These are phyloP conservation scores for Parascedosporium putredinis DNA, from an alignment of 2,329 filamentous ascomycete genomes.

Conservation along the genomic window DNA sequence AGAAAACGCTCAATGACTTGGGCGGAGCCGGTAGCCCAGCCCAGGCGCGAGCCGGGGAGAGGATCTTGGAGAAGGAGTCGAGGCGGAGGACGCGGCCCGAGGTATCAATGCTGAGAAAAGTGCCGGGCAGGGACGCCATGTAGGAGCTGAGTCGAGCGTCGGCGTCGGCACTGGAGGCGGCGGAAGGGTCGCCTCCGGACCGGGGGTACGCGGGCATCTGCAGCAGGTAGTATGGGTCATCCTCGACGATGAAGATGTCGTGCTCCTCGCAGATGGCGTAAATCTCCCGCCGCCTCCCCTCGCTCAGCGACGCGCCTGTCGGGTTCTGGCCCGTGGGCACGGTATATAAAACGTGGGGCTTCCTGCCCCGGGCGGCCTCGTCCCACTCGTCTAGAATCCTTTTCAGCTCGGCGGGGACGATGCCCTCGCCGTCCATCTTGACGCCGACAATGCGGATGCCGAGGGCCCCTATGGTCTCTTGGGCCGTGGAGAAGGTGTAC, in stretches of 20 bases:
- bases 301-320: conserved; percentile 71
- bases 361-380: conserved; percentile 29
- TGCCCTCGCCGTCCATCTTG: conserved; percentile 41
- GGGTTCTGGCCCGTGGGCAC: conserved; percentile 79
- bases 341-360: conserved; percentile 48
- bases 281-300: conserved; percentile 56
- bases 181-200: conserved; percentile 54
- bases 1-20: conserved; percentile 76
- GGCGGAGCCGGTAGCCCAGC: conserved; percentile 82
- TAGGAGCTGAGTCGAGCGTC: conserved; percentile 52
- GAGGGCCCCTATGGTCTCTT: conserved; percentile 46
- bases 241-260: conserved; percentile 78
- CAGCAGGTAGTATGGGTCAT: conserved; percentile 91
- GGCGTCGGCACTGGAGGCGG: too few species aligned
- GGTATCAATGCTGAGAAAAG: conserved; percentile 67
- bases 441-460: conserved; percentile 41
- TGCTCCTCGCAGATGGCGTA: conserved; percentile 75
- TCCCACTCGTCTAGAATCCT: conserved; percentile 41
- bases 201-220: conserved; percentile 70
- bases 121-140: conserved; percentile 50
- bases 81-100: conserved; percentile 84
- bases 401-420: conserved; percentile 42
- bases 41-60: conserved; percentile 68
- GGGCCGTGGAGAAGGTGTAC: conserved; percentile 74
- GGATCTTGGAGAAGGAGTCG: conserved; percentile 89